Conservation (phyloP, 2,329 filamentous ascomycete species). For the Trichoderma polysporum region DNA sequence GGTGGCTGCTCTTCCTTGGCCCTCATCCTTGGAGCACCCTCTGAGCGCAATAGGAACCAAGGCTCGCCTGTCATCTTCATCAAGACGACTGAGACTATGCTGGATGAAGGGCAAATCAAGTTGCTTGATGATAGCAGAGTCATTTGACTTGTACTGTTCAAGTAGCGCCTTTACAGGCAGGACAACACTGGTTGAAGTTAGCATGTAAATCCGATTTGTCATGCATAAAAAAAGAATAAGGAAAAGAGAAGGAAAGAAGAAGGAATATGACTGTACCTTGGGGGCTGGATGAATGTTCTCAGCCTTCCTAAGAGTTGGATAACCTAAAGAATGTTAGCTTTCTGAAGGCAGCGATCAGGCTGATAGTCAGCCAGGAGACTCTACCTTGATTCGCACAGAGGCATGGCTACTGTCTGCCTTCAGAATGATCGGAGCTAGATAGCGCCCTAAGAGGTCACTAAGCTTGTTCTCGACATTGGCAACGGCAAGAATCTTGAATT, state of each 20-base stretch:
- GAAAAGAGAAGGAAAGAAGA: background rate
- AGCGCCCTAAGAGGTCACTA: conserved; percentile 72
- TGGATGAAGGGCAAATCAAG: conserved; percentile 89
- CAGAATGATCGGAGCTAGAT: conserved; percentile 77
- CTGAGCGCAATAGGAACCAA: conserved; percentile 60
- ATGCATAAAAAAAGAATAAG: background rate
- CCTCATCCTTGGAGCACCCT: conserved; percentile 35
- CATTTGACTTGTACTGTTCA: conserved; percentile 81
- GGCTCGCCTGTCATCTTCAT: conserved; percentile 62
- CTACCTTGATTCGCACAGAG: conserved; percentile 74
- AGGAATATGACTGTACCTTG: conserved; percentile 39
- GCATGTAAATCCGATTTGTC: background rate
- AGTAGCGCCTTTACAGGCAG: conserved; percentile 82
- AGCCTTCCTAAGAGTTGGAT: conserved; percentile 53
- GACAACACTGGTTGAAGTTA: conserved; percentile 54
- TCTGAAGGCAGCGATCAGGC: background rate
- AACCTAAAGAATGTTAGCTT: conserved; percentile 37
- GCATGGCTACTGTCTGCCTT: conserved; percentile 82
- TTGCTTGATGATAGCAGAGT: conserved; percentile 74
- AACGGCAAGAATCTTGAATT: conserved; percentile 74
- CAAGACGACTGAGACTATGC: conserved; percentile 63
- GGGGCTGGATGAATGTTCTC: conserved; percentile 54
- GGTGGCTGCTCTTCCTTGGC: conserved; percentile 44
- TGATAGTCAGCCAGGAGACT: conserved; percentile 10
- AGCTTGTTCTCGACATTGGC: conserved; percentile 84